These are phyloP conservation scores for carrot (Daucus carota) DNA, from an alignment of 129 eudicot species.

Conservation along the genomic window DH1_v3.0 NC_030382.2:46015001-46015500, in stretches of 20 bases:
- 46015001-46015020: neutral
- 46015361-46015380: neutral
- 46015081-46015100: neutral
- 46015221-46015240: conserved; percentile 53
- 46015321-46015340: conserved; percentile 91
- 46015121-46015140: neutral
- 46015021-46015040: neutral
- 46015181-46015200: neutral
- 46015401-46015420: neutral
- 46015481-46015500: neutral
- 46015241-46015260: conserved; percentile 59
- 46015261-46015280: conserved; percentile 47
- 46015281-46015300: conserved; percentile 81
- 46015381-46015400: neutral
- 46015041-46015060: neutral
- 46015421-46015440: neutral
- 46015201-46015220: conserved; percentile 33
- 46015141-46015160: neutral
- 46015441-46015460: neutral
- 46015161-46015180: neutral
- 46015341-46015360: conserved; percentile 12
- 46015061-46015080: neutral
- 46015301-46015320: conserved; percentile 92
- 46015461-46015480: neutral
- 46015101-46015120: neutral